phyloP scores from a whole-genome alignment of 129 eudicot genomes.

The Flaveria linearis region DNA sequence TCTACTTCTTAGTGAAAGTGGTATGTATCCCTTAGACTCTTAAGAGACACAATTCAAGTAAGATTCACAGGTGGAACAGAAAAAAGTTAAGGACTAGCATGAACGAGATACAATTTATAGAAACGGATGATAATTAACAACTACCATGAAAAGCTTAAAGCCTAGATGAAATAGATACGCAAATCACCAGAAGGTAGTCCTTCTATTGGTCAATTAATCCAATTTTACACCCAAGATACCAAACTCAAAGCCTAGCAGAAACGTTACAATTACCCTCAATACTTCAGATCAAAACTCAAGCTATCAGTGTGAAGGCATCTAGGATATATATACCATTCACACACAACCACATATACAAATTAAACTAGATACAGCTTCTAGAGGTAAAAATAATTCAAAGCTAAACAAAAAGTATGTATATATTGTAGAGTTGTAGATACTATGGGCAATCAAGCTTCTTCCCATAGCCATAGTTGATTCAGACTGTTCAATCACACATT shows the following conservation, averaged over 20 bases:
- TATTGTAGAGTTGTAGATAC: no score
- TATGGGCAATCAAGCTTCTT: no score
- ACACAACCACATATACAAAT: neutral
- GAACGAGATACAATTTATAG: neutral
- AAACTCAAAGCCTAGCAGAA: neutral
- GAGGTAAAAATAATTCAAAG: neutral
- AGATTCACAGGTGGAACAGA: no score
- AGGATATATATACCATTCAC: no score
- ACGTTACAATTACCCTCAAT: neutral
- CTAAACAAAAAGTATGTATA: neutral
- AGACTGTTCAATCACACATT: no score
- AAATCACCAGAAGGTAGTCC: neutral
- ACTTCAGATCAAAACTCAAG: neutral
- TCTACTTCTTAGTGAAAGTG: neutral
- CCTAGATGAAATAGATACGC: neutral
- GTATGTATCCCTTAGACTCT: no score
- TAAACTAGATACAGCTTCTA: neutral
- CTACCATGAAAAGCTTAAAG: constrained; percentile 6
- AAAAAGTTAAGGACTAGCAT: neutral
- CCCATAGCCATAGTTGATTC: no score
- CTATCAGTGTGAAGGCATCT: neutral
- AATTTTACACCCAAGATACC: neutral
- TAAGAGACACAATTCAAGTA: no score
- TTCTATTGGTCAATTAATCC: neutral
- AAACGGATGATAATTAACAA: neutral